Evolutionary conservation across 305 asterid genomes (phyloP).

Genomic region (Fraxinus sp.): DNA sequence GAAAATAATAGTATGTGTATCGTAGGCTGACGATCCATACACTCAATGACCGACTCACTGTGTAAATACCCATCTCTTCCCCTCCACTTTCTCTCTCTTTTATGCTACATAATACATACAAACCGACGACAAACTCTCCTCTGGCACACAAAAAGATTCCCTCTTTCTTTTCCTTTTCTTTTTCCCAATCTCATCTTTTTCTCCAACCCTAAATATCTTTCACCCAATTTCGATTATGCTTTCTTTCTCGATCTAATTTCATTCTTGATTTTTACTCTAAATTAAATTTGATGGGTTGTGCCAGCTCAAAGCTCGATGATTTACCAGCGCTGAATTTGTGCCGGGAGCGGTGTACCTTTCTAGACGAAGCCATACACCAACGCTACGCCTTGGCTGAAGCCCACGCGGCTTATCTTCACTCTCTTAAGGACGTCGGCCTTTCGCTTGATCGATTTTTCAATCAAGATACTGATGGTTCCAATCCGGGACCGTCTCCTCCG

Average conservation of each 20-base stretch:
- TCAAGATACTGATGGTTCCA: conserved; percentile 43
- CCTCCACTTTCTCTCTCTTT: conserved; percentile 24
- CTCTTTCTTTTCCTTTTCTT: conserved; percentile 17
- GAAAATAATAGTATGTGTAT: not conserved
- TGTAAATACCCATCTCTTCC: not conserved
- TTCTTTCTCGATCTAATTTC: not conserved
- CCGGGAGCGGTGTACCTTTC: conserved; percentile 77
- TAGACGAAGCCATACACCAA: conserved; percentile 82
- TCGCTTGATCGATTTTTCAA: conserved; percentile 68
- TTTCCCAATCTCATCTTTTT: conserved; percentile 4
- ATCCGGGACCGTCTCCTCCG: conserved; percentile 44
- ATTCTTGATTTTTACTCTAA: not conserved
- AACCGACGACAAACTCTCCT: conserved; percentile 52
- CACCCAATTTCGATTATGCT: conserved; percentile 24
- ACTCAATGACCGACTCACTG: not conserved
- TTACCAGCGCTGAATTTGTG: conserved; percentile 82
- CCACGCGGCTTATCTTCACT: conserved; percentile 68
- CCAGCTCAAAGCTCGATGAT: conserved; percentile 79
- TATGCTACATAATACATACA: conserved; percentile 27
- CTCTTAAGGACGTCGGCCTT: conserved; percentile 63
- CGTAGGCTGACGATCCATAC: conserved; percentile 16
- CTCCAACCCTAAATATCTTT: conserved; percentile 29
- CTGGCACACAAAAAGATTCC: conserved; percentile 48
- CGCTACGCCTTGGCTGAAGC: conserved; percentile 83
- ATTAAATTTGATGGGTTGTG: conserved; percentile 67